Evolutionary conservation across 495 filamentous ascomycete species (phyloP).

Genomic region (Penicillium tannophilum): DNA sequence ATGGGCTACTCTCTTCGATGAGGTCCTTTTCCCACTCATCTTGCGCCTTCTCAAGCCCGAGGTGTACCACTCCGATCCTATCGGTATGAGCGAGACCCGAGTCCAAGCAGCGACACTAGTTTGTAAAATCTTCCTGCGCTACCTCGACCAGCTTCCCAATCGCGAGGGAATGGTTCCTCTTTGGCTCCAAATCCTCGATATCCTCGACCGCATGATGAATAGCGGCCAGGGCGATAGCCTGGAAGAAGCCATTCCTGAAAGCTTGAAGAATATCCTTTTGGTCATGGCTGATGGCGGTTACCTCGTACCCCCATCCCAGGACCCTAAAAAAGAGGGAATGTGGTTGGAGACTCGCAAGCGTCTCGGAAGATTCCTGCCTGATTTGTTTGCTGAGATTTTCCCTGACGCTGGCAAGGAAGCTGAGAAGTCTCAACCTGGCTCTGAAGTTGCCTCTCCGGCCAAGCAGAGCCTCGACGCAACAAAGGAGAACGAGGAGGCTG

Average conservation of each 20-base stretch:
- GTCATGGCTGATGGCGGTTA: slow-evolving; percentile 93
- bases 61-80: slow-evolving; percentile 87
- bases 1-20: slow-evolving; percentile 93
- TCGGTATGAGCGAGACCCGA: slow-evolving; percentile 93
- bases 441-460: slow-evolving; percentile 25
- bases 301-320: slow-evolving; percentile 65
- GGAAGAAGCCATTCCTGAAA: slow-evolving; percentile 74
- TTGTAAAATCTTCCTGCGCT: slow-evolving; percentile 94
- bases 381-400: slow-evolving; percentile 60
- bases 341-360: slow-evolving; percentile 78
- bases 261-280: slow-evolving; percentile 92
- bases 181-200: slow-evolving; percentile 89
- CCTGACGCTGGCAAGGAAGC: slow-evolving; percentile 34
- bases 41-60: slow-evolving; percentile 89
- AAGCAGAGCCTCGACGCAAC: slow-evolving; percentile 15
- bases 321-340: slow-evolving; percentile 49
- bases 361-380: slow-evolving; percentile 86
- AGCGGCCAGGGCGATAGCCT: slow-evolving; percentile 89
- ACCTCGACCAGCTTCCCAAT: slow-evolving; percentile 79
- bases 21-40: slow-evolving; percentile 95
- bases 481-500: slow-evolving; percentile 19
- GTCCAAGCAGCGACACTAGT: slow-evolving; percentile 89
- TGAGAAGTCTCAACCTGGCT: slow-evolving; percentile 26
- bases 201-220: slow-evolving; percentile 96
- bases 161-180: slow-evolving; percentile 92